A percentile compares a stretch with the other conserved stretches of the same genome.
phyloP scores from a whole-genome alignment of 306 rosid species.

The Delonix regia region DNA sequence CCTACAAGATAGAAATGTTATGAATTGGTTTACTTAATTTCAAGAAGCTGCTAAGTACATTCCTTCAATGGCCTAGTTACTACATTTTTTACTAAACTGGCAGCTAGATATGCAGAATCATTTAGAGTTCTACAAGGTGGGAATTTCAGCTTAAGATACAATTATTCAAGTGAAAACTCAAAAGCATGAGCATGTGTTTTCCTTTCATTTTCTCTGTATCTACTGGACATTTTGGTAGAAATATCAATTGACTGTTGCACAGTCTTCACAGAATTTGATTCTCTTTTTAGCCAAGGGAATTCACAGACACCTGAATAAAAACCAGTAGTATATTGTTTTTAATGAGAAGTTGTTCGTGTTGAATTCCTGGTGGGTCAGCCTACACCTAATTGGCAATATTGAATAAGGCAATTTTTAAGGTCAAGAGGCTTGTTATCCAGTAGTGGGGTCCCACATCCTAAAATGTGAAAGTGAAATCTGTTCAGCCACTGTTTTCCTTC shows the following conservation, averaged over 20 bases:
- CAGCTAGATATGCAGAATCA: slow-evolving; percentile 41
- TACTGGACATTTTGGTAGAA: background rate
- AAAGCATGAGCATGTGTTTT: background rate
- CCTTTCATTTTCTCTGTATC: slow-evolving; percentile 9
- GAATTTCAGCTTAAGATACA: slow-evolving; percentile 25
- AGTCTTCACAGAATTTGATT: background rate
- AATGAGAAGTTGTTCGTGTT: background rate
- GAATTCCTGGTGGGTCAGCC: slow-evolving; percentile 51
- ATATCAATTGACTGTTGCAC: background rate
- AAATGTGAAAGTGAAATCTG: slow-evolving; percentile 36
- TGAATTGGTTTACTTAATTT: background rate
- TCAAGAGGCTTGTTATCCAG: slow-evolving; percentile 71
- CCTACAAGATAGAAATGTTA: background rate
- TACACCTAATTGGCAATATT: slow-evolving; percentile 42
- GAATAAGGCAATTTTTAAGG: slow-evolving; percentile 63
- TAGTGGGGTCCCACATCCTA: slow-evolving; percentile 52
- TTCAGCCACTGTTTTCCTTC: slow-evolving; percentile 3
- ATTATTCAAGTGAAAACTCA: slow-evolving; percentile 10
- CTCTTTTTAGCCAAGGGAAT: background rate
- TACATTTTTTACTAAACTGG: slow-evolving; percentile 9
- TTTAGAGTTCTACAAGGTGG: slow-evolving; percentile 9
- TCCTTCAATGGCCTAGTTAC: slow-evolving; percentile 1
- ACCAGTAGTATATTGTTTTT: background rate
- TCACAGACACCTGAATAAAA: slow-evolving; percentile 1
- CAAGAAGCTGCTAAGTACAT: too few species aligned